Evolutionary conservation across 306 rosid genomes (phyloP), one percentile per base, ranked within the genome.

Genomic region (Acacia melanoxylon): DNA sequence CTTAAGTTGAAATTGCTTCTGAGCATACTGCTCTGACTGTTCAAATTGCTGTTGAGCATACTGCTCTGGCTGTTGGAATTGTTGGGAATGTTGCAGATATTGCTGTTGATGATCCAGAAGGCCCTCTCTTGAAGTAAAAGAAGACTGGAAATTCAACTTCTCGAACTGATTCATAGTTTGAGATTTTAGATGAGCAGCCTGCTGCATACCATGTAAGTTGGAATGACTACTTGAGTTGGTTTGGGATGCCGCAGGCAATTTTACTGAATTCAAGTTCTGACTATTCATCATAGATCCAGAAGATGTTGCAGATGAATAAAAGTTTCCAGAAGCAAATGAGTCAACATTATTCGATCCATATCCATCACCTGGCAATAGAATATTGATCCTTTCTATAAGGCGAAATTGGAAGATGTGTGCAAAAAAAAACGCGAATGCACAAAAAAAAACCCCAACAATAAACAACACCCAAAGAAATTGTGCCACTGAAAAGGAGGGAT

Each of bases 331-430:
- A 62, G 86, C 88, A 90, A 88, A 91, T 35, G 94, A 81, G 71
- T 93, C 98, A 40, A 83, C 84, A 87, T 77, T 93, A 83, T 79
- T 87, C 89, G 87, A 74, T 49, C 94, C 97, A 75, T 84, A 89
- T 78, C 90, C 94, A 87, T 96, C 98, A 82, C 99, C 99, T 96
- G 90, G 74, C 59, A 78, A 88, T 83, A 46, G 80, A 77, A 81
- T 48, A 42, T 71, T 84, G 5, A 82, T 45, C 54, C 62, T 51
- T 44, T 56, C 52, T 54, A 85, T 68, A 66, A 83, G 80, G 83
- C 51, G 17, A 71, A 7, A 56, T 56, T 56, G 27, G 2, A n/a
- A 56, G 27, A 56, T 54, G 54, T 20, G 2, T 8, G 25, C 61
- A 20, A 1, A 19, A 6, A 6, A 52, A 20, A 45, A 45, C 35